Evolutionary conservation across 768 basidiomycete species (phyloP), one percentile per base, ranked within the genome.

Genomic region (Tulasnella sp.): DNA sequence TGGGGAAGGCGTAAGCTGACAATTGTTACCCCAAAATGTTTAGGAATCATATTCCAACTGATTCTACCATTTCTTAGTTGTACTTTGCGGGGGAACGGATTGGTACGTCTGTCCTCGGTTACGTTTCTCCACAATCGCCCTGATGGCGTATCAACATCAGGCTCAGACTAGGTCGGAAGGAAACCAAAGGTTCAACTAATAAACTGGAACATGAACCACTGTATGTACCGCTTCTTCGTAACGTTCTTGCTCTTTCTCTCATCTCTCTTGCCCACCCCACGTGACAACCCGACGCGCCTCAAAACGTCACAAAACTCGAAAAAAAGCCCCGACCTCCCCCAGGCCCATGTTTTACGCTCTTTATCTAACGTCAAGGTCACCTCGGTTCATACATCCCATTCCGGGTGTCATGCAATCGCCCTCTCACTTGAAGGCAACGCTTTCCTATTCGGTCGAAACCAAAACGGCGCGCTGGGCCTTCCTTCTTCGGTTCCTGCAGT

Each of bases 401-500:
- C 85, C 12, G 89, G 89, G 8, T 94, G 92, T 81, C 93, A 95
- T 81, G 90, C 88, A 79, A 88, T 95, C 54, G 89, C 86, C 17
- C 82, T 96, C 78, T 92, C 93, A 84, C 79, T 87, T 31, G 87
- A 90, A 72, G 95, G 94, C 8, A 86, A 88, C 49, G 97, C 95
- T 11, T 96, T 94, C 91, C 83, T 98, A 79, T 93, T 96, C 81
- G 97, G 97, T 8, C 89, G 94, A 73, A 94, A 94, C 83, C 89
- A 88, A 52, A 89, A 86, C 76, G 85, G 87, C 76, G 87, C 88
- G 58, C 86, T 95, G 3, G 92, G 93, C n/a, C 83, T 89, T 11
- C 80, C 87, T 17, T 85, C 84, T 36, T 85, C 85, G 77, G 88
- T 88, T 76, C 83, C 77, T 12, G 77, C 79, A 19, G 86, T 95